phyloP scores from a whole-genome alignment of 2,329 filamentous ascomycete genomes.

The Alternaria consortialis region DNA sequence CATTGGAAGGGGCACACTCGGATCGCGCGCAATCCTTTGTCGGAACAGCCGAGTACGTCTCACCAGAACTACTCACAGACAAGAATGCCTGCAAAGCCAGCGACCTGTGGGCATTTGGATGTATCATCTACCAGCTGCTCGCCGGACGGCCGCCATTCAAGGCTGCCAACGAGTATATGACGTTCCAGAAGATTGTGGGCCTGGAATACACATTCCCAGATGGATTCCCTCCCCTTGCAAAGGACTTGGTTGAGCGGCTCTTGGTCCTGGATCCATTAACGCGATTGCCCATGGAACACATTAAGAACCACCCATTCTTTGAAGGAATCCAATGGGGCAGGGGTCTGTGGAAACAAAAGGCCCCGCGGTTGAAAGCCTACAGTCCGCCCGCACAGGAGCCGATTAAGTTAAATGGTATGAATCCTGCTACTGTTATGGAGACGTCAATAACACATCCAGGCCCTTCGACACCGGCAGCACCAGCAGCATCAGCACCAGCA shows the following conservation, averaged over 20 bases:
- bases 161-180: conserved; percentile 92
- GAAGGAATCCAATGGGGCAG: conserved; percentile 86
- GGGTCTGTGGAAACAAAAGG: conserved; percentile 86
- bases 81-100: conserved; percentile 98
- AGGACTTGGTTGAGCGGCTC: conserved; percentile 88
- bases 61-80: conserved; percentile 93
- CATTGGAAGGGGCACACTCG: conserved; percentile 68
- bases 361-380: conserved; percentile 86
- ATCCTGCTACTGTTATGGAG: conserved; percentile 13
- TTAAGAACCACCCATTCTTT: conserved; percentile 97
- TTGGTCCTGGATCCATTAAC: conserved; percentile 87
- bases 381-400: conserved; percentile 79
- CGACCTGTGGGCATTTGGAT: conserved; percentile 97
- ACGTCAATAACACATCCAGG: conserved; percentile 35
- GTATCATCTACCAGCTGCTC: conserved; percentile 94
- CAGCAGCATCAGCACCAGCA: conserved; percentile 24
- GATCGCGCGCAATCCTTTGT: conserved; percentile 92
- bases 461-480: conserved; percentile 35
- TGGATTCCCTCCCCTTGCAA: conserved; percentile 85
- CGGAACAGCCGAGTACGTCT: conserved; percentile 97
- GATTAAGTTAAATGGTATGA: conserved; percentile 57
- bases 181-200: conserved; percentile 96
- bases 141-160: conserved; percentile 98
- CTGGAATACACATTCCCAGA: conserved; percentile 93
- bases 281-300: conserved; percentile 90